Base-by-base conservation (phyloP, 306 rosid species). In the Trifolium pratense region DNA sequence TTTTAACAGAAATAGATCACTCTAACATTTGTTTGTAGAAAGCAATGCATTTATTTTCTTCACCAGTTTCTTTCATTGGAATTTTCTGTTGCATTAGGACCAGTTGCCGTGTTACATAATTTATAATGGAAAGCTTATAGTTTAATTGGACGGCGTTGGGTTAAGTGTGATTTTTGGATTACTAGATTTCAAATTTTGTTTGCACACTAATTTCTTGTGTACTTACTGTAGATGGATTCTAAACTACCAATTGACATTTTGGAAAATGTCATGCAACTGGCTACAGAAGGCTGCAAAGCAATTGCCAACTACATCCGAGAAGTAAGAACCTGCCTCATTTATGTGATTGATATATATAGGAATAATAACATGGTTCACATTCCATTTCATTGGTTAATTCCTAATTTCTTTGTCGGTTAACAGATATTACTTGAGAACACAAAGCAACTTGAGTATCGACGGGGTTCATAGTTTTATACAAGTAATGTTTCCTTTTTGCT, bases 211-310 rank as follows among this genome's bases (percentile, higher is more conserved):
- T 71, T 75, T 70, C 40, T 34, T 72, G 64, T 43, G 21, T 66
- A 52, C 39, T 76, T 68, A 36, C 26, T 74, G 81, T 71, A 91
- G 96, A 93, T 93, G 98, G 98, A 93, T 84, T 83, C 97, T 34
- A 93, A 93, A 82, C 75, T 94, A 70, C 87, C 94, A 6, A 81
- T 91, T 80, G 98, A 94, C 78, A 81, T 82, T 63, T 85, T 91
- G 74, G 96, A 94, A 84, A 88, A 64, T 56, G 95, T 94, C 61
- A 89, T 91, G 90, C 95, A 91, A 84, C 89, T 94, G 71, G 91
- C 94, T 70, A 85, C 78, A 7, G 94, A 94, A 80, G 98, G 98
- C 73, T 94, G 97, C 92, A 94, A 94, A 82, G 96, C 96, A 23
- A 84, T 93, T 68, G 98, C 97, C 36, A 91, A 79, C 59, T 87